phyloP scores from a whole-genome alignment of 768 basidiomycete genomes.

The Phanerochaete sordida region DNA sequence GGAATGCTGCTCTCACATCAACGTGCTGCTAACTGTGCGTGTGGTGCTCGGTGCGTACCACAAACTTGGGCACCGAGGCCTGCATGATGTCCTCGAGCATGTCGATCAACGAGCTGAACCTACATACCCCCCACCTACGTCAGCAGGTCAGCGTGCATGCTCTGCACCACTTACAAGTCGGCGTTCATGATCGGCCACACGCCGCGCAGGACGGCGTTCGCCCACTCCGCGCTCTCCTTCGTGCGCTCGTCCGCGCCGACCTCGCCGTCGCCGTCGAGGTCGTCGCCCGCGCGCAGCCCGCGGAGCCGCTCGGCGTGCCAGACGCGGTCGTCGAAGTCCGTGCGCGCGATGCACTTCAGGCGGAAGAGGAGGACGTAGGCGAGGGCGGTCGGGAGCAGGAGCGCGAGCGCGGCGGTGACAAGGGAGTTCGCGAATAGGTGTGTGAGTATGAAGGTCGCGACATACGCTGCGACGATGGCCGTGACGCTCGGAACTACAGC shows the following conservation, averaged over 20 bases:
- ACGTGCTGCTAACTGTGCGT: conserved; percentile 18
- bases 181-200: conserved; percentile 79
- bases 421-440: conserved; percentile 13
- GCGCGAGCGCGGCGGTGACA: conserved; percentile 11
- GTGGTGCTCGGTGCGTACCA: conserved; percentile 22
- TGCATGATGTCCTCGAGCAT: conserved; percentile 62
- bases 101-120: conserved; percentile 52
- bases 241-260: conserved; percentile 24
- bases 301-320: conserved; percentile 32
- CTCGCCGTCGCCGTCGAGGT: conserved; percentile 25
- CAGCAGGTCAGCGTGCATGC: no score
- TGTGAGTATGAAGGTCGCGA: conserved; percentile 14
- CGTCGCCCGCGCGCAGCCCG: conserved; percentile 25
- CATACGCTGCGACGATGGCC: conserved; percentile 19
- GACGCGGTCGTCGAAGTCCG: conserved; percentile 26
- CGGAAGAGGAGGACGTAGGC: conserved; percentile 24
- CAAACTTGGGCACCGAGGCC: conserved; percentile 44
- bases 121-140: no score
- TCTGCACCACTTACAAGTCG: conserved; percentile 36
- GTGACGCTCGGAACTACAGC: conserved; percentile 16
- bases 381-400: conserved; percentile 18
- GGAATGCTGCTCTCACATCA: conserved; percentile 32
- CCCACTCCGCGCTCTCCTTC: conserved; percentile 53
- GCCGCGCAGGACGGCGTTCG: conserved; percentile 56
- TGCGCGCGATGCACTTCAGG: conserved; percentile 17